These are phyloP conservation scores for Chlamydomonas eustigma DNA, from an alignment of 139 green algal genomes.

Conservation along the genomic window DNA sequence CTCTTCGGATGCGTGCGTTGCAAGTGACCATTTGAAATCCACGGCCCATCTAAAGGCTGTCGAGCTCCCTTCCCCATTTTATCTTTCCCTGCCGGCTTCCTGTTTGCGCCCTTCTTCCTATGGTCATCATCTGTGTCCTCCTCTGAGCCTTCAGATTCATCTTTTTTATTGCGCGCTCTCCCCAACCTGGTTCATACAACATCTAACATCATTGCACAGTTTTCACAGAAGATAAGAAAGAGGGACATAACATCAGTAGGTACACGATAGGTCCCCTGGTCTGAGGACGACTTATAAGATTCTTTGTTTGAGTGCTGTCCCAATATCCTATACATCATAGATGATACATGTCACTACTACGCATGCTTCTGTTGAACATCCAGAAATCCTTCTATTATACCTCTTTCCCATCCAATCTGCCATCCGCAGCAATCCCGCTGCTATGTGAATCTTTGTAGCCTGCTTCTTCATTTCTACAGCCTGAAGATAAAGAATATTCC, in stretches of 20 bases:
- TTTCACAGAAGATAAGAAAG: too few species aligned
- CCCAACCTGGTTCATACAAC: too few species aligned
- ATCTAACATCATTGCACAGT: too few species aligned
- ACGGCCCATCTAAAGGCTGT: background rate
- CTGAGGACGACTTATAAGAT: too few species aligned
- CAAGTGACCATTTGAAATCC: background rate
- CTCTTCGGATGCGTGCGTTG: background rate
- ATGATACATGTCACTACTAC: too few species aligned
- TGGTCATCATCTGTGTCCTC: background rate
- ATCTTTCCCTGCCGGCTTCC: background rate
- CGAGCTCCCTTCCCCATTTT: background rate
- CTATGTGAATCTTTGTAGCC: background rate
- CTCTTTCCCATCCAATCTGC: background rate
- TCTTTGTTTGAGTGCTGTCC: too few species aligned
- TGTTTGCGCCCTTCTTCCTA: conserved; percentile 1
- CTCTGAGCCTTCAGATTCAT: background rate
- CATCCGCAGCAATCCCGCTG: conserved; percentile 1
- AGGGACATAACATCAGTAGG: too few species aligned
- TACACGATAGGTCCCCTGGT: too few species aligned
- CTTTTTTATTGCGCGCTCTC: background rate
- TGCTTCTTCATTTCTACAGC: conserved; percentile 10
- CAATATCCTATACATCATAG: too few species aligned
- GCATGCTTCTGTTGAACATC: too few species aligned
- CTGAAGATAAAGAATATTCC: background rate
- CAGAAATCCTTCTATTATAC: too few species aligned